Base-by-base conservation (phyloP, 2,329 filamentous ascomycete genomes). In the Ophiocordyceps sinensis region DNA sequence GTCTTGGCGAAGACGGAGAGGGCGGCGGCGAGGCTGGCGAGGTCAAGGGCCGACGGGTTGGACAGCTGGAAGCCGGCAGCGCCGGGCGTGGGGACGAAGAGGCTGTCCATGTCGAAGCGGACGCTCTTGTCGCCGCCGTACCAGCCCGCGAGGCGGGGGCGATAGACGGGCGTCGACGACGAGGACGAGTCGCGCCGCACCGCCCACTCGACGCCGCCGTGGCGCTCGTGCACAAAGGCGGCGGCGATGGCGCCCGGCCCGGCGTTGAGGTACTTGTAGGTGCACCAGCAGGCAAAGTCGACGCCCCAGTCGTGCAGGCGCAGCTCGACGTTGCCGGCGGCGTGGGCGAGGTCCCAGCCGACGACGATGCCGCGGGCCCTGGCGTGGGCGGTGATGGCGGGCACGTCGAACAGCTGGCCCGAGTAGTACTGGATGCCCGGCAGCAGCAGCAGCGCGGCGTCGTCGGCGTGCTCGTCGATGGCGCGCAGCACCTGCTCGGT, bases 361-460 rank as follows among this genome's bases (percentile, higher is more conserved):
- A 91, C 77, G 2, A 77, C 59, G 36, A 94, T 77, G 39, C 79
- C 82, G 47, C 75, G 75, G 1, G 67, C 68, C 48, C 80, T 81
- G 0, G 87, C 87, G 61, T 88, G 72, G 1, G 71, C 70, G 1
- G 88, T 94, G 58, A 94, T 94, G 36, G 64, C 70, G 36, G 75
- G 62, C 4, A 95, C 88, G 58, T 94, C 85, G 50, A 94, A 83
- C 43, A 83, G 75, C 58, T 95, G 88, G 41, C 87, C 87, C 1
- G 82, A 91, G 63, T 93, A 94, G 66, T 87, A 95, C 57, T 95
- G 87, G 35, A 95, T 82, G 10, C 85, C 88, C 0, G 87, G 85
- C 0, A 95, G 74, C 5, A 94, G 72, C 1, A 94, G 63, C 9
- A 95, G 62, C 1, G 86, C 84, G 0, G 85, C 79, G 6, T 74